Percentiles rank a stretch among this genome's conserved stretches.
Evolutionary conservation across 192 early-diverging fungal species (phyloP).

Genomic region (Dimargaris xerosporica): DNA sequence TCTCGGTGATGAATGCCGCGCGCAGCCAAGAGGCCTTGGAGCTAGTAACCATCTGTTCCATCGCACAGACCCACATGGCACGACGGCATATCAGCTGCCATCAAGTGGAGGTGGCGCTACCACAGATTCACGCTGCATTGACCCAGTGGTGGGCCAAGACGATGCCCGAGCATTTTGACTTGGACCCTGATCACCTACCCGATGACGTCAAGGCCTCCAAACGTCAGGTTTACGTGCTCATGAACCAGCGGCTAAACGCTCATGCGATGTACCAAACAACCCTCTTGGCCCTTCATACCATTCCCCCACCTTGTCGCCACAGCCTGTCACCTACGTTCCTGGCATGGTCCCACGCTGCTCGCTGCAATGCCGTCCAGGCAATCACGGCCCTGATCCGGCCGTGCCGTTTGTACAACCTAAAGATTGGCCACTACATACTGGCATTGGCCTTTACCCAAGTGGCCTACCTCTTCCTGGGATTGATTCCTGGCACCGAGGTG

Average conservation of each 20-base stretch:
- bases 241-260: background rate
- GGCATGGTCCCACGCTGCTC: background rate
- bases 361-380: background rate
- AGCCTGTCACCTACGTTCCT: background rate
- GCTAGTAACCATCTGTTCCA: background rate
- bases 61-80: background rate
- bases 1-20: background rate
- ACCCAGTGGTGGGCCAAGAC: conserved; percentile 1
- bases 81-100: background rate
- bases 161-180: background rate
- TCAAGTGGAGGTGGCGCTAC: background rate
- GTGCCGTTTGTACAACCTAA: background rate
- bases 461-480: background rate
- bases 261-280: background rate
- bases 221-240: too few relatives aligned
- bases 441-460: background rate
- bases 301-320: background rate
- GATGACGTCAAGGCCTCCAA: background rate
- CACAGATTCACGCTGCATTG: background rate
- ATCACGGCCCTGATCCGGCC: background rate
- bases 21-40: background rate
- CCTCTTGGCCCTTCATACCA: background rate
- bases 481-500: background rate
- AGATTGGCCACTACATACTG: background rate
- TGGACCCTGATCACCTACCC: background rate